A percentile compares a stretch with the other conserved stretches of the same genome.
Conservation (phyloP, 306 rosid species). For the Begonia loranthoides region DNA sequence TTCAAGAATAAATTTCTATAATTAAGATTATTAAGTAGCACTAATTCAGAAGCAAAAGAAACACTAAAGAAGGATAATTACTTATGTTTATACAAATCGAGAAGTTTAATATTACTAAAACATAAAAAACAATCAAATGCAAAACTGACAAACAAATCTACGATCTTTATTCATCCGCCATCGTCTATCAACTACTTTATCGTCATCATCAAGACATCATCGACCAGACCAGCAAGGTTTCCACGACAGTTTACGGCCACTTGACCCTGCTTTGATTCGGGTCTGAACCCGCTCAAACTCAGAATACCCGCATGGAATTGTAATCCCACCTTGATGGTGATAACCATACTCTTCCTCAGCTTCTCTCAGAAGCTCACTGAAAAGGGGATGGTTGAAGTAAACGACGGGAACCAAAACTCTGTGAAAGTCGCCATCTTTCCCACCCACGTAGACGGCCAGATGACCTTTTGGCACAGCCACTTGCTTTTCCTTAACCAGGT, state of each 20-base stretch:
- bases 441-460: constrained; percentile 76
- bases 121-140: no score
- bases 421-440: constrained; percentile 48
- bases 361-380: constrained; percentile 49
- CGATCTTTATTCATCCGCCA: no score
- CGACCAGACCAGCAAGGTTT: constrained; percentile 12
- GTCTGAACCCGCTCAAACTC: constrained; percentile 70
- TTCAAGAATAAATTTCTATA: no score
- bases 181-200: neutral
- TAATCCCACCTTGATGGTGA: constrained; percentile 66
- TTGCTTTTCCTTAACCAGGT: neutral
- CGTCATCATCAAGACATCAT: constrained; percentile 13
- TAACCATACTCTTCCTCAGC: constrained; percentile 68
- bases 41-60: no score
- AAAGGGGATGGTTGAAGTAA: constrained; percentile 75
- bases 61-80: no score
- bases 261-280: constrained; percentile 47
- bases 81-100: no score
- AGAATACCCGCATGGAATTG: constrained; percentile 59
- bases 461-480: constrained; percentile 69
- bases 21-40: no score
- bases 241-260: constrained; percentile 20
- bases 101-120: no score
- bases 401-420: constrained; percentile 78
- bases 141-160: no score